These are phyloP conservation scores for Botrytis cinerea DNA, from an alignment of 2,329 filamentous ascomycete genomes.

Conservation along the genomic window DNA sequence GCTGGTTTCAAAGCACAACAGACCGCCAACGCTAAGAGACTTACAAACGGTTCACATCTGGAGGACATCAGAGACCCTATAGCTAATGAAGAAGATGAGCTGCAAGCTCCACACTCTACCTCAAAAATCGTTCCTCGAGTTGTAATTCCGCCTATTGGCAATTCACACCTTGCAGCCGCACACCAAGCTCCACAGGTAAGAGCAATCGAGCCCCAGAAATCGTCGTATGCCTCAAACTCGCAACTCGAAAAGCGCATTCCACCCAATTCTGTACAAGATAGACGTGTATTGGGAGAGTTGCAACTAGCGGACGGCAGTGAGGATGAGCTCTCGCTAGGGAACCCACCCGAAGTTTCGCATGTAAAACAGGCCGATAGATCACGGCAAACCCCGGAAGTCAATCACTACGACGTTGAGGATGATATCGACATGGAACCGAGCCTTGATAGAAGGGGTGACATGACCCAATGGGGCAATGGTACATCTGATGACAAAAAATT, in stretches of 20 bases:
- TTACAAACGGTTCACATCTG: background rate
- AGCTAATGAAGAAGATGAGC: conserved; percentile 7
- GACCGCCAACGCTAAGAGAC: background rate
- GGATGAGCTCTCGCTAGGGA: conserved; percentile 12
- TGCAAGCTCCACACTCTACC: background rate
- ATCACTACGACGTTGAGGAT: background rate
- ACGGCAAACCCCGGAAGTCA: background rate
- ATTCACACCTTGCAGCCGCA: background rate
- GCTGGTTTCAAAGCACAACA: background rate
- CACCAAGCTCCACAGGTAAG: background rate
- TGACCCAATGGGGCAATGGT: background rate
- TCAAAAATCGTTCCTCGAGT: background rate
- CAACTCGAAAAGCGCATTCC: background rate
- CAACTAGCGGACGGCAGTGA: background rate
- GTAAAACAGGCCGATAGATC: background rate
- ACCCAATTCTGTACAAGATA: background rate
- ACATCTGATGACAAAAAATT: background rate
- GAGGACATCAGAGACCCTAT: conserved; percentile 11
- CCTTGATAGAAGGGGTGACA: conserved; percentile 11
- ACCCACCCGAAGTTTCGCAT: background rate
- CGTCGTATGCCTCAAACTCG: background rate
- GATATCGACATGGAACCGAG: background rate
- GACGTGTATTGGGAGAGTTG: background rate
- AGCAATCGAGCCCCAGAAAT: background rate
- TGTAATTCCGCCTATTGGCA: background rate